These are phyloP conservation scores for Adansonia madagascariensis DNA, from an alignment of 441 rosid species.

Conservation along the genomic window DNA sequence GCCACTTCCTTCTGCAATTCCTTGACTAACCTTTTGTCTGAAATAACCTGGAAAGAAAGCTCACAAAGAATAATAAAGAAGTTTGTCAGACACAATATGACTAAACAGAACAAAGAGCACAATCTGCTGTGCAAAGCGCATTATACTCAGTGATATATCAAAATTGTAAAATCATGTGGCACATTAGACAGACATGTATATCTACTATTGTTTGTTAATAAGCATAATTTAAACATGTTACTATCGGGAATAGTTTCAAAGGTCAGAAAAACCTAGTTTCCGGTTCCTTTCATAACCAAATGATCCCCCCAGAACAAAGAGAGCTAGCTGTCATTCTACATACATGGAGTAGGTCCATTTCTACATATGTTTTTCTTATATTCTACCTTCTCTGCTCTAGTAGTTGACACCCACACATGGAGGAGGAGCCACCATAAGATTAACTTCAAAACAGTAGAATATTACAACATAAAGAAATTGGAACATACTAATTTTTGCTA, in stretches of 20 bases:
- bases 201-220: neutral
- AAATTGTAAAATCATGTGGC: neutral
- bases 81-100: neutral
- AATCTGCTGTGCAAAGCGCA: neutral
- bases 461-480: neutral
- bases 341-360: neutral
- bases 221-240: neutral
- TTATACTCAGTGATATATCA: neutral
- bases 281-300: neutral
- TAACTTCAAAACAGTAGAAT: slow-evolving; percentile 4
- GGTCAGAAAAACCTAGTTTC: neutral
- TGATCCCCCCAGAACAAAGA: neutral
- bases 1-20: slow-evolving; percentile 89
- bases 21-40: slow-evolving; percentile 76
- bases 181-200: neutral
- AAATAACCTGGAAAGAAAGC: slow-evolving; percentile 56
- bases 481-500: neutral
- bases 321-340: neutral
- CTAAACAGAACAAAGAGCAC: neutral
- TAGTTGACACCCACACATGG: neutral
- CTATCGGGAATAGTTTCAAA: neutral
- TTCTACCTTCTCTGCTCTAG: neutral
- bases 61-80: neutral
- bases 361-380: neutral
- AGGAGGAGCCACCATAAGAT: neutral